phyloP scores from a whole-genome alignment of 2,329 filamentous ascomycete species.

The Ambrosiella xylebori region DNA sequence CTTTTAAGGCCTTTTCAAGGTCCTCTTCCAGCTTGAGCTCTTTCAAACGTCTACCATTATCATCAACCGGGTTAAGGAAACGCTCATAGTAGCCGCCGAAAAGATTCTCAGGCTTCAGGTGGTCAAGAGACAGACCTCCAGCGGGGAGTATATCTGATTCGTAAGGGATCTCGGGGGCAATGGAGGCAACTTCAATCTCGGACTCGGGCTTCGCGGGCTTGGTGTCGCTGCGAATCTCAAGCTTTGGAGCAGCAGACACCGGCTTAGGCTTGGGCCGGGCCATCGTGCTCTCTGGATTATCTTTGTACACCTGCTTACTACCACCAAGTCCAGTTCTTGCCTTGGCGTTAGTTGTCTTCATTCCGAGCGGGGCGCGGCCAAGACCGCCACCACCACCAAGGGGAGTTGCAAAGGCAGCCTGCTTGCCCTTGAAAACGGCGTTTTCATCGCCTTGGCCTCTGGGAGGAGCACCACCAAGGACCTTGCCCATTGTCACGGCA shows the following conservation, averaged over 20 bases:
- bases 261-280: constrained; percentile 40
- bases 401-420: constrained; percentile 6
- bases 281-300: constrained; percentile 30
- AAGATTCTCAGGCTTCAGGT: constrained; percentile 39
- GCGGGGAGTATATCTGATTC: constrained; percentile 51
- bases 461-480: constrained; percentile 5
- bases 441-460: constrained; percentile 10
- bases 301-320: constrained; percentile 35
- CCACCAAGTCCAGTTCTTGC: constrained; percentile 47
- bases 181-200: constrained; percentile 81
- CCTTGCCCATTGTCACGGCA: constrained; percentile 20
- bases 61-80: constrained; percentile 46
- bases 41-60: constrained; percentile 45
- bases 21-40: constrained; percentile 43
- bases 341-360: constrained; percentile 95
- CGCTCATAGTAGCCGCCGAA: constrained; percentile 44
- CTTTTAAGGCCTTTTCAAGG: constrained; percentile 32
- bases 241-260: constrained; percentile 29
- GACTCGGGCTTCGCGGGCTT: constrained; percentile 33
- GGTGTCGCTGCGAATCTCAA: constrained; percentile 21
- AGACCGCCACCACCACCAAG: constrained; percentile 23
- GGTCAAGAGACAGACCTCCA: constrained; percentile 37
- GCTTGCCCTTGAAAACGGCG: constrained; percentile 6
- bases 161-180: constrained; percentile 46
- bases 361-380: constrained; percentile 65